Percentiles rank a stretch among this genome's conserved stretches.
Conservation (phyloP, 495 filamentous ascomycete species). For the Baudoinia panamericana region DNA sequence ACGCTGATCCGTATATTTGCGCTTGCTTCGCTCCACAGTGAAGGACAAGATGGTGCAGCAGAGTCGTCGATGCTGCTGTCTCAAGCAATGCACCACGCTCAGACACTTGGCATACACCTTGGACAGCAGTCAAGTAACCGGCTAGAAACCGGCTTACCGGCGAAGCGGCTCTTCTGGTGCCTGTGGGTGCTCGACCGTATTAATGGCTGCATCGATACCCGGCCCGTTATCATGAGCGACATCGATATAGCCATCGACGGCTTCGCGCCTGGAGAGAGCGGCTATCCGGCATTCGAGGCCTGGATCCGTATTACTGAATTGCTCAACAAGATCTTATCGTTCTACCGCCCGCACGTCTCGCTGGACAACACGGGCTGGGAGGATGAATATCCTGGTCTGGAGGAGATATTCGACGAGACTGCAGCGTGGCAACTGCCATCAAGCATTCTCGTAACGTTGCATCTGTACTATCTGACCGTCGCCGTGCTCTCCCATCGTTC, state of each 20-base stretch:
- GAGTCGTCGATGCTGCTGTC: conserved; percentile 31
- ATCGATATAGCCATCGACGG: conserved; percentile 39
- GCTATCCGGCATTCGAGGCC: conserved; percentile 34
- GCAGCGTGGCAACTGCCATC: conserved; percentile 58
- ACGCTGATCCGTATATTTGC: conserved; percentile 30
- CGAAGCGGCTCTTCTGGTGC: conserved; percentile 49
- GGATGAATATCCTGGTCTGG: conserved; percentile 49
- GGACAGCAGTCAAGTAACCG: conserved; percentile 27
- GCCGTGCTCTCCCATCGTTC: conserved; percentile 46
- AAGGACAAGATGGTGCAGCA: conserved; percentile 32
- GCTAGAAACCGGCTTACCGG: conserved; percentile 23
- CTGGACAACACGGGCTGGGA: conserved; percentile 37
- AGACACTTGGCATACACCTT: conserved; percentile 53
- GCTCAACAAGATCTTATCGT: conserved; percentile 51
- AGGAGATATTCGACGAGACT: conserved; percentile 53
- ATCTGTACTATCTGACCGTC: conserved; percentile 58
- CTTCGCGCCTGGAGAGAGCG: conserved; percentile 12
- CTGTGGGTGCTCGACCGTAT: conserved; percentile 56
- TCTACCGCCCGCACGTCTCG: conserved; percentile 46
- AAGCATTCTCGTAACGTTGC: conserved; percentile 50
- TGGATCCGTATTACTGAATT: conserved; percentile 42
- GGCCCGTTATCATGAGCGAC: conserved; percentile 53
- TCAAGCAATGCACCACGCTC: conserved; percentile 42
- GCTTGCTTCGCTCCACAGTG: conserved; percentile 36
- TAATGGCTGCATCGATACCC: conserved; percentile 48